Evolutionary conservation across 257 asterid species (phyloP).

Genomic region (Mitragyna speciosa): DNA sequence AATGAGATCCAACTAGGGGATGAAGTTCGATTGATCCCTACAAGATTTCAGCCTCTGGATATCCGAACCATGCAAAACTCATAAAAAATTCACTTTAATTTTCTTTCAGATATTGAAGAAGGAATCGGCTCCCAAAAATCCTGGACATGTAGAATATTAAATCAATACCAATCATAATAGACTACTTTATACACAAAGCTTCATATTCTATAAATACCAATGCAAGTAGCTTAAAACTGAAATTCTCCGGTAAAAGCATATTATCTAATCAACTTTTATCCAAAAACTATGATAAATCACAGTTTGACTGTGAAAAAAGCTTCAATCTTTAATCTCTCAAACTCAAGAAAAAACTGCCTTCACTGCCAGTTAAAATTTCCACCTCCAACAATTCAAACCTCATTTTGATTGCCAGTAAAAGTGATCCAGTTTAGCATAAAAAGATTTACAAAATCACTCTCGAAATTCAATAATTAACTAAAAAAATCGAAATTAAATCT

Average conservation of each 20-base stretch:
- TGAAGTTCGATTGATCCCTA: neutral
- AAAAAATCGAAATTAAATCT: neutral
- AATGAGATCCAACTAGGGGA: neutral
- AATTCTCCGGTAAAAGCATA: neutral
- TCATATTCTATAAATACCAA: neutral
- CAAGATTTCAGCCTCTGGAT: neutral
- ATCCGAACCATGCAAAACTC: neutral
- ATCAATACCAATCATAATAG: neutral
- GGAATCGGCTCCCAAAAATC: neutral
- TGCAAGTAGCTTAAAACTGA: neutral
- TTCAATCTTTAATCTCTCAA: neutral
- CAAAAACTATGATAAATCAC: neutral
- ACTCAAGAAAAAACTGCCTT: neutral
- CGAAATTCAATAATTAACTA: constrained; percentile 5
- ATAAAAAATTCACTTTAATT: neutral
- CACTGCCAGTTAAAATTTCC: neutral
- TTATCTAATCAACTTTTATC: neutral
- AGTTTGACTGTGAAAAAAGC: neutral
- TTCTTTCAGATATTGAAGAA: neutral
- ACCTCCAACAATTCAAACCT: neutral
- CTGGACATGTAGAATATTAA: neutral
- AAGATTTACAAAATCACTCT: neutral
- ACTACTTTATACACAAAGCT: neutral
- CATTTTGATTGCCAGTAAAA: neutral
- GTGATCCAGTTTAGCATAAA: neutral